These are phyloP conservation scores for Pachysandra terminalis DNA, from an alignment of 164 flowering plant species.

Conservation along the genomic window DNA sequence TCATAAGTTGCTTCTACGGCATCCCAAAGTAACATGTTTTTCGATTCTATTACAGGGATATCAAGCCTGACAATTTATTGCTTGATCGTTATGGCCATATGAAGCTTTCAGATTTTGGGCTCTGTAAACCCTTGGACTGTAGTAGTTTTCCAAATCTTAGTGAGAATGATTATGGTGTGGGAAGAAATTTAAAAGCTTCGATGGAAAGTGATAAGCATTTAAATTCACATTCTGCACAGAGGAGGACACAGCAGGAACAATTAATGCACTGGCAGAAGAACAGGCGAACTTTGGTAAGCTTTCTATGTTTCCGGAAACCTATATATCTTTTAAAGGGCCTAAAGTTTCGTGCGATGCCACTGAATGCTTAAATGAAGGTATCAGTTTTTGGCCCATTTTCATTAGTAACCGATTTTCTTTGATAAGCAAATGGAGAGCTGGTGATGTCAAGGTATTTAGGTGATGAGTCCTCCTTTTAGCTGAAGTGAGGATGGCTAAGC, in stretches of 20 bases:
- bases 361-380: too few species aligned
- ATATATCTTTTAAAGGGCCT: too few species aligned
- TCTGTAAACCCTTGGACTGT: conserved; percentile 44
- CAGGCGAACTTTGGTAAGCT: conserved; percentile 35
- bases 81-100: conserved; percentile 44
- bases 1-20: neutral
- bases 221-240: conserved; percentile 18
- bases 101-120: conserved; percentile 49
- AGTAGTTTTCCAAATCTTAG: conserved; percentile 38
- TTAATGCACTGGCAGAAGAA: conserved; percentile 37
- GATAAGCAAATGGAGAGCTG: too few species aligned
- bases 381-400: too few species aligned
- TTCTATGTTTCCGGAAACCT: neutral
- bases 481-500: too few species aligned
- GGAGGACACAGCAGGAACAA: conserved; percentile 40
- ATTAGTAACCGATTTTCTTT: too few species aligned
- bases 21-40: neutral
- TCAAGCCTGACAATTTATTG: conserved; percentile 46
- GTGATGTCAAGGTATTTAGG: too few species aligned
- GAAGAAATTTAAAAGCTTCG: conserved; percentile 20
- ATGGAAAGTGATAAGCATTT: conserved; percentile 22
- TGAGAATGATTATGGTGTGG: conserved; percentile 29
- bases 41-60: conserved; percentile 29
- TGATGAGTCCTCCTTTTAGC: too few species aligned
- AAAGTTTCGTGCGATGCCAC: too few species aligned